These are phyloP conservation scores for Favolaschia claudopus DNA, from an alignment of 768 basidiomycete species.

Conservation along the genomic window DNA sequence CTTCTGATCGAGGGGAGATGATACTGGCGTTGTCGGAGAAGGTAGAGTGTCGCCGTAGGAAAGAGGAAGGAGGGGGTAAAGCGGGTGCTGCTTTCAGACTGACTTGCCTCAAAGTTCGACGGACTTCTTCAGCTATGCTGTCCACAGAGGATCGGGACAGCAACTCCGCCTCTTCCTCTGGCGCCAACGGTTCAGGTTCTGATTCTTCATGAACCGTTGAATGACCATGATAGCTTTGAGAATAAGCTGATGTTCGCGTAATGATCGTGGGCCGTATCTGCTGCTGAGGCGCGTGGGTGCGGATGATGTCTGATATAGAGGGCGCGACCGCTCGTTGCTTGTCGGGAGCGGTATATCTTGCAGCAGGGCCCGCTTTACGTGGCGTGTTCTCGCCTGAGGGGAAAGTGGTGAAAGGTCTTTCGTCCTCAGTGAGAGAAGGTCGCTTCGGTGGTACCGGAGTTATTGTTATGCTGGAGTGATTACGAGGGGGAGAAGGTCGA, in stretches of 20 bases:
- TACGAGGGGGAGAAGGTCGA: constrained; percentile 29
- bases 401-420: constrained; percentile 15
- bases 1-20: constrained; percentile 63
- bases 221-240: constrained; percentile 56
- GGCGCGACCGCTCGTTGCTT: constrained; percentile 65
- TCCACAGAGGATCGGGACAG: constrained; percentile 87
- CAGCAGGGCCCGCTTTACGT: too few species aligned
- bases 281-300: constrained; percentile 73
- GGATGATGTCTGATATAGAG: constrained; percentile 90
- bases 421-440: constrained; percentile 5
- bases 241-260: constrained; percentile 54
- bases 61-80: constrained; percentile 47
- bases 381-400: constrained; percentile 26
- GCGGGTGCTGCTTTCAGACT: constrained; percentile 44
- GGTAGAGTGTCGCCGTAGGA: constrained; percentile 56
- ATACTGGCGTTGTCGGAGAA: constrained; percentile 66
- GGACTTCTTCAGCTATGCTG: constrained; percentile 86
- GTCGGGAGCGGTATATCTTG: constrained; percentile 35
- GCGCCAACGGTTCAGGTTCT: constrained; percentile 55
- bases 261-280: constrained; percentile 54
- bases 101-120: constrained; percentile 69
- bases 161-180: constrained; percentile 68
- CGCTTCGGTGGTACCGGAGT: constrained; percentile 16
- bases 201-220: constrained; percentile 60
- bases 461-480: constrained; percentile 28